Base-by-base conservation (phyloP, 2,329 filamentous ascomycete species). In the Fusarium chuoi region DNA sequence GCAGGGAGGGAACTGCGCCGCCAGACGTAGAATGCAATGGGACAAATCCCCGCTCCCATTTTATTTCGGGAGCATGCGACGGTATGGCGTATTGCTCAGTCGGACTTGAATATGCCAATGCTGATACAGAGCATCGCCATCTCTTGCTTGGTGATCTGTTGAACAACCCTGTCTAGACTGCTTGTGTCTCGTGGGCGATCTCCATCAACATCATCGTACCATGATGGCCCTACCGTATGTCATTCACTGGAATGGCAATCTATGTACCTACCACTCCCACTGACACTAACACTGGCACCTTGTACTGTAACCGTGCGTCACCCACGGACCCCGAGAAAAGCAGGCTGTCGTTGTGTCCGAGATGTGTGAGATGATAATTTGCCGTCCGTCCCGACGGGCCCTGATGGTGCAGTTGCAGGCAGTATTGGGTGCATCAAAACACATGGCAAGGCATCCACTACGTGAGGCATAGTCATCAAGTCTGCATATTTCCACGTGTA, bases 141-240 rank as follows among this genome's bases (percentile, higher is more conserved):
- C 33, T 61, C 35, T 30, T 49, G n/a, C 2, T 58, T 26, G 28
- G 56, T 38, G 60, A 62, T 66, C 36, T 45, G 48, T 28, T 52
- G 24, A 49, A 41, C 44, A 41, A 26, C 44, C 39, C 26, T 33
- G 52, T 26, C 35, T 48, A 49, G 59, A 35, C 36, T 54, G 51
- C 30, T 49, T 22, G 68, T 68, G 62, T 71, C 65, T 60, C 48
- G 48, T 70, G 60, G 52, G 57, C 48, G 42, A 72, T 61, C 49
- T 57, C 67, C 45, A 59, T 55, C 24, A 52, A 33, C 51, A 55
- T 22, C n/a, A 67, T 74, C 65, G 73, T 71, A 77, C 64, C 73
- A 76, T 72, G 44, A 65, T 77, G 72, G 63, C 41, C 52, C 68
- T 74, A 64, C 55, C 48, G 56, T 58, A 63, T 76, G 52, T 49